phyloP scores from a whole-genome alignment of 306 rosid genomes.

The Rubus parviflorus region DNA sequence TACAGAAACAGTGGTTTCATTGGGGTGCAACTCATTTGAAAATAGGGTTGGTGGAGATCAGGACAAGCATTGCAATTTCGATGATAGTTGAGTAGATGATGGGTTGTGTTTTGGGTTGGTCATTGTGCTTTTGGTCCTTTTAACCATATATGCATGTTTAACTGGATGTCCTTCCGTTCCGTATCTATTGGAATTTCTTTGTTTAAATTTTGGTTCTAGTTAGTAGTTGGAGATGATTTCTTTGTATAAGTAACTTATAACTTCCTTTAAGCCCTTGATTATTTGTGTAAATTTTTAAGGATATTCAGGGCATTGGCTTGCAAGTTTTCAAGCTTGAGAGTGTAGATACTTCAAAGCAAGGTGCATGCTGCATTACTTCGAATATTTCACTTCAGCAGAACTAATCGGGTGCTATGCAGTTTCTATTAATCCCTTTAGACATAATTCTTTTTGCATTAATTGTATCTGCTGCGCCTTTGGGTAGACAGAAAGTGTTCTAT shows the following conservation, averaged over 20 bases:
- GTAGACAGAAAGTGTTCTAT: conserved; percentile 14
- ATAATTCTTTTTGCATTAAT: background rate
- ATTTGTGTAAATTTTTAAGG: conserved; percentile 62
- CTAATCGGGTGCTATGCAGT: background rate
- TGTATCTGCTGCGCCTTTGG: conserved; percentile 9
- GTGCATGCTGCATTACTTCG: conserved; percentile 31
- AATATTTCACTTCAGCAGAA: background rate
- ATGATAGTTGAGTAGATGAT: background rate
- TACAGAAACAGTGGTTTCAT: background rate
- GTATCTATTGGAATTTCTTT: background rate
- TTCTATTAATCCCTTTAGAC: conserved; percentile 1
- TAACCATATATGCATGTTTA: conserved; percentile 2
- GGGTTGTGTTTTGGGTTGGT: background rate
- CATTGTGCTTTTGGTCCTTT: background rate
- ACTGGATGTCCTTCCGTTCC: background rate
- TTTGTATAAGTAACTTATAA: background rate
- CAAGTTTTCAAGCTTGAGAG: conserved; percentile 84
- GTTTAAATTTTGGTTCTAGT: background rate
- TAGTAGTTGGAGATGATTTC: background rate
- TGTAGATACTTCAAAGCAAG: conserved; percentile 61
- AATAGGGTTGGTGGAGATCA: background rate
- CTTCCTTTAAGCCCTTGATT: conserved; percentile 17
- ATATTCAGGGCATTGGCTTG: conserved; percentile 90
- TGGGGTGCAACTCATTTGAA: background rate
- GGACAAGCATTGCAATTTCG: background rate